Evolutionary conservation across 495 filamentous ascomycete species (phyloP).

Genomic region (Penicillium diatomitis): DNA sequence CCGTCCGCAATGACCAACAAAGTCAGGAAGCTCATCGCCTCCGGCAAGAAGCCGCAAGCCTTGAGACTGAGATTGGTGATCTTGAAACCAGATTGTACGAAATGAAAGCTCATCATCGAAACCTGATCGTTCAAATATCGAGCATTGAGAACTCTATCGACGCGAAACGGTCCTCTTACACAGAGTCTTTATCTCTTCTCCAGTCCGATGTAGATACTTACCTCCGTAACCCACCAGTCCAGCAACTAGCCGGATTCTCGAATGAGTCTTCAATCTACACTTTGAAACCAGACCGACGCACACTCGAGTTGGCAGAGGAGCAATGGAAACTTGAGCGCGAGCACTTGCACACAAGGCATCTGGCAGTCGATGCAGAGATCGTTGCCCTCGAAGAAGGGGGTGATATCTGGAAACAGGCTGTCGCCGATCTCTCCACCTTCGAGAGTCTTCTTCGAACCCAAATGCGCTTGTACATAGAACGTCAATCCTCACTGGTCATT

Average conservation of each 20-base stretch:
- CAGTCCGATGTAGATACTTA: constrained; percentile 41
- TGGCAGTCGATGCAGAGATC: constrained; percentile 57
- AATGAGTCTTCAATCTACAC: constrained; percentile 33
- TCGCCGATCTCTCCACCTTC: constrained; percentile 55
- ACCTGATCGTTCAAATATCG: constrained; percentile 51
- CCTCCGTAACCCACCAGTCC: constrained; percentile 33
- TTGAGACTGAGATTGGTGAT: constrained; percentile 54
- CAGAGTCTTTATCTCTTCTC: constrained; percentile 43
- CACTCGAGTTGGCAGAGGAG: constrained; percentile 66
- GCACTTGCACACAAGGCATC: constrained; percentile 46
- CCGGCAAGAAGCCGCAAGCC: constrained; percentile 39
- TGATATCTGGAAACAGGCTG: constrained; percentile 65
- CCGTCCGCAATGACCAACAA: constrained; percentile 30
- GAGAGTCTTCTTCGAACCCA: constrained; percentile 53
- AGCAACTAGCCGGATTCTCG: constrained; percentile 28
- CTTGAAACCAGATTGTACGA: constrained; percentile 57
- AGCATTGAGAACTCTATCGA: constrained; percentile 55
- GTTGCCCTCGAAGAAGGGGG: constrained; percentile 76
- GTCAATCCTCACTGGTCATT: constrained; percentile 11
- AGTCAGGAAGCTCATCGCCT: constrained; percentile 30
- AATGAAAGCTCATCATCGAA: constrained; percentile 54
- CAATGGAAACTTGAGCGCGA: constrained; percentile 63
- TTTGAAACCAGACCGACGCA: constrained; percentile 59
- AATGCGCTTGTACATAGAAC: constrained; percentile 37
- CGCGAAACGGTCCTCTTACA: constrained; percentile 52